These are phyloP conservation scores for Tirmania nivea DNA, from an alignment of 495 filamentous ascomycete genomes.

Conservation along the genomic window DNA sequence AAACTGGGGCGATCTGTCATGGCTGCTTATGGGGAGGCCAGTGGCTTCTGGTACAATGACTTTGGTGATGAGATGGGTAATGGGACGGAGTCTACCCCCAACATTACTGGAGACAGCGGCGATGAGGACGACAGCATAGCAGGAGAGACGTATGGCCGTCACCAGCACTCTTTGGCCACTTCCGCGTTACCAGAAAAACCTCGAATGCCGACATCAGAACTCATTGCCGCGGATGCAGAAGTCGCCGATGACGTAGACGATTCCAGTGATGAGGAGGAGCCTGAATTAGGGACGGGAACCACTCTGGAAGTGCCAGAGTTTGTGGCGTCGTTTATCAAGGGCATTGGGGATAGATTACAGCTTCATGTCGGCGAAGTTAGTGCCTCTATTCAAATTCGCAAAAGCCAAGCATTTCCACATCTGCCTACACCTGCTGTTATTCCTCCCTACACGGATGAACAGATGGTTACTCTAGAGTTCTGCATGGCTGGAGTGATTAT, in stretches of 20 bases:
- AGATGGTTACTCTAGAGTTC: neutral
- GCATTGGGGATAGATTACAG: constrained; percentile 57
- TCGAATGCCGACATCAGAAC: constrained; percentile 45
- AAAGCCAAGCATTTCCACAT: neutral
- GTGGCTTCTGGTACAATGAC: neutral
- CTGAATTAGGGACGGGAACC: constrained; percentile 48
- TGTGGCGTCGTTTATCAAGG: constrained; percentile 60
- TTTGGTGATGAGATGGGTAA: neutral
- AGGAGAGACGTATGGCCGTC: constrained; percentile 62
- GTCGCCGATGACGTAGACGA: constrained; percentile 23
- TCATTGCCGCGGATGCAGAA: constrained; percentile 24
- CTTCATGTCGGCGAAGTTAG: constrained; percentile 28
- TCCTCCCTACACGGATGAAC: neutral
- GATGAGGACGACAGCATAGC: constrained; percentile 26
- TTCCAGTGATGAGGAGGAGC: constrained; percentile 41
- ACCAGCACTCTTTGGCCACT: constrained; percentile 69
- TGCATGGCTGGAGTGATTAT: neutral
- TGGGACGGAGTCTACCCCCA: neutral
- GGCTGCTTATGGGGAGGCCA: neutral
- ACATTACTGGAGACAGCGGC: neutral
- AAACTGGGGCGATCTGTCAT: constrained; percentile 7
- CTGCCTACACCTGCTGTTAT: neutral
- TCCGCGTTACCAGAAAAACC: constrained; percentile 39
- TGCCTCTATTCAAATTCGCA: constrained; percentile 1
- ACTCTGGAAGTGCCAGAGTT: constrained; percentile 56